phyloP scores from a whole-genome alignment of 169 alveolate genomes.

The Cytauxzoon felis region DNA sequence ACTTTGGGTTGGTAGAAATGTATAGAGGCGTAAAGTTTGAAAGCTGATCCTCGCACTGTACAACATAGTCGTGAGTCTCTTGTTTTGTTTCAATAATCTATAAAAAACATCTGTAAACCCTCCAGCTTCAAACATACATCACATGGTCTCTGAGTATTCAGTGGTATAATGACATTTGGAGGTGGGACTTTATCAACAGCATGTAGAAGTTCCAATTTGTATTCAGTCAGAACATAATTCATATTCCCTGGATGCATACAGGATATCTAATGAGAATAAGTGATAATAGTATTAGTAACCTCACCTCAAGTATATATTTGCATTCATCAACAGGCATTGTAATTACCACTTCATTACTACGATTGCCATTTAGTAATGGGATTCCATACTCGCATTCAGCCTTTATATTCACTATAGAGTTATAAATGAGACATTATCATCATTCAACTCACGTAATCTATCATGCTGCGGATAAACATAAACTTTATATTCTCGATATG shows the following conservation, averaged over 20 bases:
- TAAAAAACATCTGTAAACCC: no score
- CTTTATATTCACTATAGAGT: neutral
- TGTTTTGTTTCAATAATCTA: neutral
- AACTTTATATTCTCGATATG: neutral
- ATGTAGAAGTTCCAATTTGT: slow-evolving; percentile 4
- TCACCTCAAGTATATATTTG: no score
- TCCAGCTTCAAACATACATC: neutral
- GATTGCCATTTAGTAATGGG: neutral
- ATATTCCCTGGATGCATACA: no score
- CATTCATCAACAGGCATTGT: neutral
- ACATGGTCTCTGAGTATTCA: neutral
- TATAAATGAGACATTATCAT: neutral
- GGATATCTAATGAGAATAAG: no score
- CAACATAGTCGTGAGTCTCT: neutral
- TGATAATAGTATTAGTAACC: no score
- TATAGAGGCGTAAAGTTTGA: slow-evolving; percentile 6
- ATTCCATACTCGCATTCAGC: slow-evolving; percentile 44
- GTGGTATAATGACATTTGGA: neutral
- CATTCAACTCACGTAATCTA: neutral
- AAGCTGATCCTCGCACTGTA: neutral
- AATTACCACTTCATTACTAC: neutral
- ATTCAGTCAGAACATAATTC: neutral
- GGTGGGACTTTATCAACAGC: slow-evolving; percentile 6
- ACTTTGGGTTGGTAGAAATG: slow-evolving; percentile 29
- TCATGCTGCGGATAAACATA: neutral